Evolutionary conservation across 305 asterid species (phyloP).

Genomic region (Fraxinus angustifolia): DNA sequence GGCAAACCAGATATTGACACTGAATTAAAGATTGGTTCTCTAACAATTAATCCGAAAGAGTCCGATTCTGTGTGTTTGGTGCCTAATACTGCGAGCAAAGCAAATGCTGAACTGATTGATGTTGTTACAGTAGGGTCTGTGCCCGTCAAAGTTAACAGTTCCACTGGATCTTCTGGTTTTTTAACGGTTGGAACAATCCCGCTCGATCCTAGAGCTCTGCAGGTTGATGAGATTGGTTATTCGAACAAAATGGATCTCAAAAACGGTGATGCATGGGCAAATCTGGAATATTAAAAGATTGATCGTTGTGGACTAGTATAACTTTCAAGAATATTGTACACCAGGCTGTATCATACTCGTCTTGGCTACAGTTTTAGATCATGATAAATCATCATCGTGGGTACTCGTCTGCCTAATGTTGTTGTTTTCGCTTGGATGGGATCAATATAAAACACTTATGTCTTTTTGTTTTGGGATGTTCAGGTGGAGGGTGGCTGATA

Average conservation of each 20-base stretch:
- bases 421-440: conserved; percentile 26
- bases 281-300: conserved; percentile 17
- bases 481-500: conserved; percentile 26
- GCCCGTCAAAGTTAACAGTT: conserved; percentile 57
- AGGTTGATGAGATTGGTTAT: conserved; percentile 22
- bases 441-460: conserved; percentile 12
- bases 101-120: conserved; percentile 29
- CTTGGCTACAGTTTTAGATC: neutral
- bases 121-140: conserved; percentile 75
- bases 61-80: conserved; percentile 23
- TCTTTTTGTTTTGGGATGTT: conserved; percentile 16
- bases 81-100: conserved; percentile 20
- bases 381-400: neutral
- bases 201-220: conserved; percentile 59
- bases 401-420: conserved; percentile 2
- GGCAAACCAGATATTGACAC: conserved; percentile 25
- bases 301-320: conserved; percentile 9
- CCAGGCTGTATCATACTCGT: conserved; percentile 6
- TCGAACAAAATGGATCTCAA: neutral
- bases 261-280: conserved; percentile 6
- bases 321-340: conserved; percentile 15
- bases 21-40: conserved; percentile 41
- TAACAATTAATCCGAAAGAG: conserved; percentile 37
- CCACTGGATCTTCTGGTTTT: conserved; percentile 39
- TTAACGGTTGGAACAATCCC: conserved; percentile 76